These are phyloP conservation scores for Dryadomyces quercivorus DNA, from an alignment of 2,329 filamentous ascomycete genomes.

Conservation along the genomic window DNA sequence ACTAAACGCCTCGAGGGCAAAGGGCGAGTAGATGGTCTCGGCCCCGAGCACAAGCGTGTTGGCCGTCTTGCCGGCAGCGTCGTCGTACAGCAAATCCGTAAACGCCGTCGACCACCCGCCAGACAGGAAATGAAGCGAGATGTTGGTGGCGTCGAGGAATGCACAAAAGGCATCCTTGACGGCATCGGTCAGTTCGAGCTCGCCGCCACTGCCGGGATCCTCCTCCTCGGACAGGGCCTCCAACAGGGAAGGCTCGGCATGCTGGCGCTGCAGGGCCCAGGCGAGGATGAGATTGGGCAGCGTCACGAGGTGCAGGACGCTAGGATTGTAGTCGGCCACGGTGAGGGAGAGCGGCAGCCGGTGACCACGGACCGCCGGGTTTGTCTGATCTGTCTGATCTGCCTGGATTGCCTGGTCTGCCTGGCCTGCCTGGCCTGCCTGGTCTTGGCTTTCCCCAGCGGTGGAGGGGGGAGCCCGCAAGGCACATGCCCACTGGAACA, in stretches of 20 bases:
- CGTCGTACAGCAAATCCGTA: slow-evolving; percentile 40
- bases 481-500: slow-evolving; percentile 48
- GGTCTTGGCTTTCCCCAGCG: neutral
- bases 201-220: slow-evolving; percentile 40
- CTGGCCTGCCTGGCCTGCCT: neutral
- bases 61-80: slow-evolving; percentile 9
- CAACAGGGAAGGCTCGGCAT: slow-evolving; percentile 19
- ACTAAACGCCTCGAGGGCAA: slow-evolving; percentile 56
- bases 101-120: slow-evolving; percentile 62
- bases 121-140: slow-evolving; percentile 56
- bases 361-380: slow-evolving; percentile 14
- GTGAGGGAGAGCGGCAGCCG: slow-evolving; percentile 40
- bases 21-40: slow-evolving; percentile 75
- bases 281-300: slow-evolving; percentile 65
- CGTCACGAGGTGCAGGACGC: slow-evolving; percentile 66
- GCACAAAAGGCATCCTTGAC: slow-evolving; percentile 46
- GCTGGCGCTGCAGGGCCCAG: slow-evolving; percentile 42
- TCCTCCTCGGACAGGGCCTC: slow-evolving; percentile 48
- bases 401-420: neutral
- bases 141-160: slow-evolving; percentile 34
- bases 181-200: slow-evolving; percentile 50
- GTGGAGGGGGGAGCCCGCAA: neutral
- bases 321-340: slow-evolving; percentile 69
- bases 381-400: neutral
- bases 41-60: slow-evolving; percentile 53